Conservation (phyloP, 2,329 filamentous ascomycete species). For the Aspergillus sp. region DNA sequence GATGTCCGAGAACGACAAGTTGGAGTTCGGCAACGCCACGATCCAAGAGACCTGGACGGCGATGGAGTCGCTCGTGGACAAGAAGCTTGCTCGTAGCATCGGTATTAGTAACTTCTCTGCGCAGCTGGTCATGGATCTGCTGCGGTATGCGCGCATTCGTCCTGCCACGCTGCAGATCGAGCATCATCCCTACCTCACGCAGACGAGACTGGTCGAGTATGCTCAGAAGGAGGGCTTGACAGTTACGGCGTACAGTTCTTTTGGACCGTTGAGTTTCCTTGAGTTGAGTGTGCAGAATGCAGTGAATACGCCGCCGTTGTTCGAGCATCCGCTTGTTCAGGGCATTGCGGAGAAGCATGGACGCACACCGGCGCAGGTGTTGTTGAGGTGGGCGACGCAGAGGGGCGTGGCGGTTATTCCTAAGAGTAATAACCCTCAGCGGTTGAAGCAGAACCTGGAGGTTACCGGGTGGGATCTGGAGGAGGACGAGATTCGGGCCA, state of each 20-base stretch:
- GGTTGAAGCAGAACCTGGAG: conserved; percentile 67
- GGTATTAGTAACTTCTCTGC: conserved; percentile 83
- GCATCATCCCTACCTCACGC: conserved; percentile 85
- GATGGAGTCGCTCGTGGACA: conserved; percentile 73
- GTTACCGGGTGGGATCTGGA: conserved; percentile 67
- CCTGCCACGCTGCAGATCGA: conserved; percentile 83
- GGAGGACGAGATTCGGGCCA: conserved; percentile 66
- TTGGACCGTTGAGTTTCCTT: conserved; percentile 76
- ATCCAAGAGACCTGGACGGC: conserved; percentile 82
- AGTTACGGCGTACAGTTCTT: conserved; percentile 82
- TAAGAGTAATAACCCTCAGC: conserved; percentile 20
- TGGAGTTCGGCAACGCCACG: conserved; percentile 67
- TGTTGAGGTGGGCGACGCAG: conserved; percentile 87
- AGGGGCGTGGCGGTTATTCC: conserved; percentile 70
- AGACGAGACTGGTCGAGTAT: conserved; percentile 69
- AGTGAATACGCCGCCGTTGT: conserved; percentile 65
- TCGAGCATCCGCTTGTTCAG: conserved; percentile 68
- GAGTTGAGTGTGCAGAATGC: conserved; percentile 74
- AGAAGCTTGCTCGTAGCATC: conserved; percentile 70
- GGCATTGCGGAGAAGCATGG: conserved; percentile 67
- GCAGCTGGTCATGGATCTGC: conserved; percentile 74
- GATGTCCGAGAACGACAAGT: conserved; percentile 64
- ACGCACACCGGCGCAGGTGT: conserved; percentile 76
- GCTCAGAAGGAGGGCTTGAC: conserved; percentile 70
- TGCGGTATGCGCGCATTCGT: conserved; percentile 73